These are phyloP conservation scores for Hymenotorrendiella dingleyae DNA, from an alignment of 2,329 filamentous ascomycete genomes.

Conservation along the genomic window DNA sequence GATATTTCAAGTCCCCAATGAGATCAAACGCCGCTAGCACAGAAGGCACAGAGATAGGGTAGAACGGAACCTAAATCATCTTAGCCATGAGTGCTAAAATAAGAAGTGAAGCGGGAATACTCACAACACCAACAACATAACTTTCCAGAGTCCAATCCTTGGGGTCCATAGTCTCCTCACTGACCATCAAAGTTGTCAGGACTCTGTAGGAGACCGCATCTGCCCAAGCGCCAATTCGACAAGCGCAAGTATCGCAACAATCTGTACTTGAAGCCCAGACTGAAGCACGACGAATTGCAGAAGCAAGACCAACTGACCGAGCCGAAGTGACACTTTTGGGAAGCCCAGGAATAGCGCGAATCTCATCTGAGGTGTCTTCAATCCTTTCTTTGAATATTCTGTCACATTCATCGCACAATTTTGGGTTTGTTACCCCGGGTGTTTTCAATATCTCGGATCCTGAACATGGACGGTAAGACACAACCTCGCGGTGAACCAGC, in stretches of 20 bases:
- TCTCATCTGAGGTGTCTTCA: not conserved
- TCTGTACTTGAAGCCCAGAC: constrained; percentile 4
- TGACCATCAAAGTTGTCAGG: too few species aligned
- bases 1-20: not conserved
- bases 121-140: too few species aligned
- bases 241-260: constrained; percentile 4
- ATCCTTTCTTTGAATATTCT: not conserved
- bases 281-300: constrained; percentile 5
- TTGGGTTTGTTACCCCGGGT: not conserved
- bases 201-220: too few species aligned
- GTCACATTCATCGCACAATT: not conserved
- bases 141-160: too few species aligned
- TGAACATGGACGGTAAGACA: not conserved
- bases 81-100: too few species aligned
- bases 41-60: too few species aligned
- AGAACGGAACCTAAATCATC: too few species aligned
- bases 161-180: too few species aligned
- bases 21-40: too few species aligned
- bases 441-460: not conserved
- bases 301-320: not conserved
- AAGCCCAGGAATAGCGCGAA: constrained; percentile 1
- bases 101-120: too few species aligned
- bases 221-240: constrained; percentile 3
- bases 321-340: not conserved
- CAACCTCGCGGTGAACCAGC: not conserved